Conservation (phyloP, 2,329 filamentous ascomycete species). For the Drechmeria coniospora region DNA sequence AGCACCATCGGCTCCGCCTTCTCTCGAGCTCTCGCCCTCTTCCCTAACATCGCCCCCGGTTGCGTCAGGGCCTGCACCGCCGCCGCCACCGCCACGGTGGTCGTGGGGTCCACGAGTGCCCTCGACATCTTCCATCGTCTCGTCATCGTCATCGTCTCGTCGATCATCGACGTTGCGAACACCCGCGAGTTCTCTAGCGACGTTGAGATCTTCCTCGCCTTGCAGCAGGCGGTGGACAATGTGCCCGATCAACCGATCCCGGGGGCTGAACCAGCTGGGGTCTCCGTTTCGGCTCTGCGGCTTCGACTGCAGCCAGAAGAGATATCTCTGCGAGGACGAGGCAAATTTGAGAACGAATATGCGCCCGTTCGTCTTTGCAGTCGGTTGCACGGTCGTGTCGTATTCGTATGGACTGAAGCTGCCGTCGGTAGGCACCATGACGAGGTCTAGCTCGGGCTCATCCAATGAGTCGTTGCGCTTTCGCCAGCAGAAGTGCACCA, state of each 20-base stretch:
- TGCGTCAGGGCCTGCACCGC: slow-evolving; percentile 71
- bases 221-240: slow-evolving; percentile 75
- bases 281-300: slow-evolving; percentile 56
- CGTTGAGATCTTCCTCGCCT: slow-evolving; percentile 78
- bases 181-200: slow-evolving; percentile 54
- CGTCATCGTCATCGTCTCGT: slow-evolving; percentile 44
- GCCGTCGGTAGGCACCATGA: slow-evolving; percentile 86
- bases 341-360: slow-evolving; percentile 89
- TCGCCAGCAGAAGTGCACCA: slow-evolving; percentile 96
- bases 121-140: slow-evolving; percentile 45
- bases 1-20: slow-evolving; percentile 90
- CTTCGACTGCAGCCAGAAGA: slow-evolving; percentile 96
- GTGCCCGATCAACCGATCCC: slow-evolving; percentile 75
- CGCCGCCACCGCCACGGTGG: slow-evolving; percentile 46
- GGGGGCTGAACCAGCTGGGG: slow-evolving; percentile 63
- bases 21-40: slow-evolving; percentile 75
- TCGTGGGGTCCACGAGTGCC: slow-evolving; percentile 43
- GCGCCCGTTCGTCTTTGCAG: slow-evolving; percentile 64
- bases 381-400: slow-evolving; percentile 37
- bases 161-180: slow-evolving; percentile 36
- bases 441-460: slow-evolving; percentile 68
- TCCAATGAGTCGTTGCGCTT: slow-evolving; percentile 56
- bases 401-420: slow-evolving; percentile 70
- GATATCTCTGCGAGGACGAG: slow-evolving; percentile 76
- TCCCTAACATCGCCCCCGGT: slow-evolving; percentile 85